Percentiles rank a stretch among this genome's conserved stretches.
These are phyloP conservation scores for Huntiella bhutanensis DNA, from an alignment of 2,329 filamentous ascomycete genomes.

Conservation along the genomic window DNA sequence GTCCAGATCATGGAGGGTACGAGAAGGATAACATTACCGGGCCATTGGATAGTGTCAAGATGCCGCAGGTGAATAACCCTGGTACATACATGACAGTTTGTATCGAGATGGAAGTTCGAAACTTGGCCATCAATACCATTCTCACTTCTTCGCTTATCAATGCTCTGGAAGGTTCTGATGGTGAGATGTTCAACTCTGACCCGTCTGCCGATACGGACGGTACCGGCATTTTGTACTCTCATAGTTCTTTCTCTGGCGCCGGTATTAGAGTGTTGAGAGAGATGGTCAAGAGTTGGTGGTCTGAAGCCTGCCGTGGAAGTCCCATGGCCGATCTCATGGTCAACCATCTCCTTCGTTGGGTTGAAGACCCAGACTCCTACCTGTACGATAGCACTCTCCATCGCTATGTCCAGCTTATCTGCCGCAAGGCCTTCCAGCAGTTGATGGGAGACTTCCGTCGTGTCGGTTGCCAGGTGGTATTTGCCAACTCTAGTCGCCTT, in stretches of 20 bases:
- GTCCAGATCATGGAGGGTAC: constrained; percentile 87
- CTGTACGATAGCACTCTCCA: constrained; percentile 88
- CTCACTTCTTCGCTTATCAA: constrained; percentile 92
- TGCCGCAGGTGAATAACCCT: constrained; percentile 84
- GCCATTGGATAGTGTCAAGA: constrained; percentile 66
- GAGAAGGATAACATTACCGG: constrained; percentile 80
- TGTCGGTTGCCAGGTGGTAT: constrained; percentile 90
- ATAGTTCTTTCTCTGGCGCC: constrained; percentile 67
- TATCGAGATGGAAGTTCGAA: constrained; percentile 83
- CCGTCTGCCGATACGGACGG: constrained; percentile 34
- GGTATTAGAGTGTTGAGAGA: constrained; percentile 80
- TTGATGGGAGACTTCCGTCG: constrained; percentile 92
- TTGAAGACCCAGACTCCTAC: constrained; percentile 80
- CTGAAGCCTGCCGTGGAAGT: constrained; percentile 74
- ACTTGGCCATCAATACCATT: constrained; percentile 94
- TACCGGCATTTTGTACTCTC: constrained; percentile 20
- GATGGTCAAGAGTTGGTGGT: constrained; percentile 99
- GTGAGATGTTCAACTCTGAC: constrained; percentile 63
- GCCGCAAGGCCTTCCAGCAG: constrained; percentile 87
- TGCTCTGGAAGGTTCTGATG: constrained; percentile 79
- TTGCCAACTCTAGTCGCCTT: constrained; percentile 73
- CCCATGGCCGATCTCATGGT: constrained; percentile 96
- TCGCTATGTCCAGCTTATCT: constrained; percentile 98
- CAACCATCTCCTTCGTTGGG: constrained; percentile 92
- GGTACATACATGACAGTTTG: constrained; percentile 92